Conservation (phyloP, 306 rosid species). For the Malus asiatica region DNA sequence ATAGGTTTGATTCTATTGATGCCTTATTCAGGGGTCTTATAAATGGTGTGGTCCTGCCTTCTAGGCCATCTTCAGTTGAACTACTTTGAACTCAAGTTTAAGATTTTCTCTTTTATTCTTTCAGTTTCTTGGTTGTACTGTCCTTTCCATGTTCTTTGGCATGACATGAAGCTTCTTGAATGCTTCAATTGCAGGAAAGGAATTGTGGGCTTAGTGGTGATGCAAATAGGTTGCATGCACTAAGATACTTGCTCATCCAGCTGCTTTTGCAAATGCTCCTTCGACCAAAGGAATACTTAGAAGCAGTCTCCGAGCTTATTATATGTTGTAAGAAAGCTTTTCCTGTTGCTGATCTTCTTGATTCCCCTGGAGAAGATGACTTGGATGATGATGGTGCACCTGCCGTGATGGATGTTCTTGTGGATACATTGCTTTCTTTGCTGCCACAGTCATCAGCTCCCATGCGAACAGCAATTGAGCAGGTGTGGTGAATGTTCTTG, state of each 20-base stretch:
- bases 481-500: slow-evolving; percentile 39
- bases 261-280: slow-evolving; percentile 82
- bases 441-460: slow-evolving; percentile 88
- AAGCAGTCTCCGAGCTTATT: slow-evolving; percentile 79
- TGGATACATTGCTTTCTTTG: slow-evolving; percentile 87
- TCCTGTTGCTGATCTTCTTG: slow-evolving; percentile 50
- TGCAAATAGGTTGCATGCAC: slow-evolving; percentile 60
- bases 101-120: neutral
- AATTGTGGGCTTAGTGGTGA: slow-evolving; percentile 36
- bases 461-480: slow-evolving; percentile 85
- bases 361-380: slow-evolving; percentile 56
- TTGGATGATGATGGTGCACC: slow-evolving; percentile 53
- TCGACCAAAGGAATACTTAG: slow-evolving; percentile 67
- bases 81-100: neutral
- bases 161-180: neutral
- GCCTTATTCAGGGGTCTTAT: neutral
- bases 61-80: neutral
- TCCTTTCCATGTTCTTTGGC: neutral
- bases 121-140: slow-evolving; percentile 5
- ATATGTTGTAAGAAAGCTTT: slow-evolving; percentile 77
- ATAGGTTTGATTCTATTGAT: neutral
- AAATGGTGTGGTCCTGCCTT: neutral
- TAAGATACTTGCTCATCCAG: slow-evolving; percentile 84
- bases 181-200: slow-evolving; percentile 57
- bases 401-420: slow-evolving; percentile 79